These are phyloP conservation scores for Aspergillus alliaceus DNA, from an alignment of 2,329 filamentous ascomycete genomes.

Conservation along the genomic window DNA sequence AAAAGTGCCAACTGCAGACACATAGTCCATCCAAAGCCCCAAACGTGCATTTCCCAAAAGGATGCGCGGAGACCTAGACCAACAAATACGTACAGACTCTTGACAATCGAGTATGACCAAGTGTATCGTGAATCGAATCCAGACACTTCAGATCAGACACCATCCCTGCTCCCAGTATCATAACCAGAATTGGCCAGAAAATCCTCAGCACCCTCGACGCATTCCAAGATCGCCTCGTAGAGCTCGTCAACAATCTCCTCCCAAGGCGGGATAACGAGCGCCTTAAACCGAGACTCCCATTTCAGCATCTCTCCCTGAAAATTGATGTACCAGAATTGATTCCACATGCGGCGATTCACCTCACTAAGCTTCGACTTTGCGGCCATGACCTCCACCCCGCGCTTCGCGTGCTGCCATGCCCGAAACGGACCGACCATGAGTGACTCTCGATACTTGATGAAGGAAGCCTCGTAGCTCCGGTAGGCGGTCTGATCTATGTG, in stretches of 20 bases:
- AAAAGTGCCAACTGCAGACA: too few species aligned
- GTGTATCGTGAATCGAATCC: too few species aligned
- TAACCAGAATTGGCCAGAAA: not conserved
- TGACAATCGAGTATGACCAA: not conserved
- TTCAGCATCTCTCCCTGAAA: constrained; percentile 26
- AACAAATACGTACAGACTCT: not conserved
- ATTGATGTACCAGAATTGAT: constrained; percentile 22
- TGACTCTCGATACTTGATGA: constrained; percentile 1
- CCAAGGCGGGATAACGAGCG: constrained; percentile 27
- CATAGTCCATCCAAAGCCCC: not conserved
- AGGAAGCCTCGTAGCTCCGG: constrained; percentile 7
- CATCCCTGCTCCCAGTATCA: too few species aligned
- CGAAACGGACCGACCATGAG: constrained; percentile 14
- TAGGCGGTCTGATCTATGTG: constrained; percentile 24
- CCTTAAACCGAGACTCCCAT: constrained; percentile 25
- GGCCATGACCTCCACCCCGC: constrained; percentile 12
- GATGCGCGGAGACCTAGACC: not conserved
- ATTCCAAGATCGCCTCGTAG: constrained; percentile 21
- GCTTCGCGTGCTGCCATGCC: constrained; percentile 16
- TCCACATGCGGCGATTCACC: constrained; percentile 19
- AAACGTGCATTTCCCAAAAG: not conserved
- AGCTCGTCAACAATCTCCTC: constrained; percentile 27
- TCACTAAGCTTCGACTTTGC: constrained; percentile 8
- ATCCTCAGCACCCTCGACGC: constrained; percentile 25
- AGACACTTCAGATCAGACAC: not conserved